Percentiles rank a stretch among this genome's conserved stretches.
Conservation (phyloP, 495 filamentous ascomycete genomes). For the Aspergillus nidulans region DNA sequence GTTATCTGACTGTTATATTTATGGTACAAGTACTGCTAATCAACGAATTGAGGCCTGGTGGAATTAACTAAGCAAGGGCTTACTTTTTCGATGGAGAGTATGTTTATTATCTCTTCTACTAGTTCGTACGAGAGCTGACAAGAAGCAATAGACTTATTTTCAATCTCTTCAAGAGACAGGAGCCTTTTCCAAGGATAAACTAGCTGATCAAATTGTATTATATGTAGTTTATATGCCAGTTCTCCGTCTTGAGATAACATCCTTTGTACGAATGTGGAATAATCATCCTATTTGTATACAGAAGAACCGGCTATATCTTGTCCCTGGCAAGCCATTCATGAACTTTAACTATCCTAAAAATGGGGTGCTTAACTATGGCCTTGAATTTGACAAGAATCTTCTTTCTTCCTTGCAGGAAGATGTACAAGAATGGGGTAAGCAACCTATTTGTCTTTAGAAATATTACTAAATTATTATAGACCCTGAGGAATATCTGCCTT, state of each 20-base stretch:
- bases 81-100: conserved; percentile 10
- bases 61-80: conserved; percentile 7
- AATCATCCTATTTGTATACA: conserved; percentile 17
- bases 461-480: no score
- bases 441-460: neutral
- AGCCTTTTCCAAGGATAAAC: conserved; percentile 2
- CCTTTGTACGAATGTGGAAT: conserved; percentile 18
- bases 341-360: conserved; percentile 14
- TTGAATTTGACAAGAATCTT: conserved; percentile 1
- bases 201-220: conserved; percentile 17
- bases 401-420: conserved; percentile 8
- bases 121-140: neutral
- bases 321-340: conserved; percentile 19
- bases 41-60: conserved; percentile 21
- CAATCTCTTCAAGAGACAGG: conserved; percentile 9
- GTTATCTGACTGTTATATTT: conserved; percentile 13
- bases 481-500: conserved; percentile 11
- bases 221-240: conserved; percentile 18
- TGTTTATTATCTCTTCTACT: neutral
- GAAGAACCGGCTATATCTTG: conserved; percentile 10
- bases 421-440: conserved; percentile 2
- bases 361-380: conserved; percentile 14
- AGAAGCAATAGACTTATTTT: conserved; percentile 5
- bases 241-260: conserved; percentile 12
- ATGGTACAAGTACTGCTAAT: conserved; percentile 10